phyloP scores from a whole-genome alignment of 768 basidiomycete genomes.

The Leccinum olivaceopallidum region DNA sequence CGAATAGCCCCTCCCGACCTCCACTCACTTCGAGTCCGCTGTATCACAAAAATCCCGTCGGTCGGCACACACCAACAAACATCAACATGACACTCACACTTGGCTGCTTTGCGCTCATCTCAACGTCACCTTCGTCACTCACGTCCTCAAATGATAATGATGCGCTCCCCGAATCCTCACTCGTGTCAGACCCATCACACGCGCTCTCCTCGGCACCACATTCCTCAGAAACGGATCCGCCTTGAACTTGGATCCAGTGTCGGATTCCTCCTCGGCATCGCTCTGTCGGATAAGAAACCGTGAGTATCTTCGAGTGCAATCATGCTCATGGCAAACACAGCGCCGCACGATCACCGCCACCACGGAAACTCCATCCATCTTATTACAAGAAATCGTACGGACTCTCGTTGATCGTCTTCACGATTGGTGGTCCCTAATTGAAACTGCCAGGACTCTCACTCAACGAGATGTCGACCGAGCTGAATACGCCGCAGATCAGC shows the following conservation, averaged over 20 bases:
- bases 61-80: not conserved
- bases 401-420: slow-evolving; percentile 98
- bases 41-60: not conserved
- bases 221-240: no score
- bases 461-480: slow-evolving; percentile 95
- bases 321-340: slow-evolving; percentile 39
- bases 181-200: slow-evolving; percentile 50
- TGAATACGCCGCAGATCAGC: slow-evolving; percentile 32
- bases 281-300: slow-evolving; percentile 44
- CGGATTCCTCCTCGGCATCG: not conserved
- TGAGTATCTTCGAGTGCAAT: slow-evolving; percentile 32
- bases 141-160: slow-evolving; percentile 67
- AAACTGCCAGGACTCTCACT: slow-evolving; percentile 96
- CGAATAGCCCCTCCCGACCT: slow-evolving; percentile 43
- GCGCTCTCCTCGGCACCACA: no score
- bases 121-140: slow-evolving; percentile 85
- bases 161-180: slow-evolving; percentile 59
- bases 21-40: slow-evolving; percentile 47
- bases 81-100: slow-evolving; percentile 48
- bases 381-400: slow-evolving; percentile 94
- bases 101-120: slow-evolving; percentile 93
- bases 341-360: slow-evolving; percentile 65
- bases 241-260: no score
- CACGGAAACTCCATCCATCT: slow-evolving; percentile 94
- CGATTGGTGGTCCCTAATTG: slow-evolving; percentile 91